Conservation (phyloP, 345 rosid genomes). For the Reutealis trisperma region DNA sequence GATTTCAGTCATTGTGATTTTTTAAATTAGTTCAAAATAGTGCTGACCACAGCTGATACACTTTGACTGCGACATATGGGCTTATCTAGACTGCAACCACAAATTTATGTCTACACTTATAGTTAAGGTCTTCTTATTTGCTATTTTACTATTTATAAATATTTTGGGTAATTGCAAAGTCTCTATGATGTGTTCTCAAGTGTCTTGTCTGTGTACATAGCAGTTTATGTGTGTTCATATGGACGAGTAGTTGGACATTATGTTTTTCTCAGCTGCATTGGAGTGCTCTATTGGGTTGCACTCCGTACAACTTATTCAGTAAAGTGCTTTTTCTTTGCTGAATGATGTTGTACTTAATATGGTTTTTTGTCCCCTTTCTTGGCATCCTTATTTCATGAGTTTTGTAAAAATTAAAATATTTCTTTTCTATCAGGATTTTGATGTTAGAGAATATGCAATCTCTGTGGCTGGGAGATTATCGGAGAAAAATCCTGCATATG, state of each 20-base stretch:
- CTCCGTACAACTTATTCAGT: not conserved
- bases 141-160: not conserved
- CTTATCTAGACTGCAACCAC: too few relatives aligned
- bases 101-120: too few relatives aligned
- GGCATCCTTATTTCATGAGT: not conserved
- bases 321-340: constrained; percentile 3
- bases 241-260: not conserved
- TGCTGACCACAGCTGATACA: too few relatives aligned
- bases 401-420: constrained; percentile 20
- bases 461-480: constrained; percentile 95
- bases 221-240: not conserved
- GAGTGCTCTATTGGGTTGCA: not conserved
- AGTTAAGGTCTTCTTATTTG: not conserved
- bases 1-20: too few relatives aligned
- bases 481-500: constrained; percentile 98
- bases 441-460: constrained; percentile 91
- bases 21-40: too few relatives aligned
- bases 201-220: not conserved
- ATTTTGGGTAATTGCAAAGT: not conserved
- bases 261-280: not conserved
- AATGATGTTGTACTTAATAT: not conserved
- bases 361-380: not conserved
- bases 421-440: constrained; percentile 71
- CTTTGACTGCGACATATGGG: too few relatives aligned
- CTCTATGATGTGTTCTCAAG: not conserved